Conservation (phyloP, 768 basidiomycete genomes). For the Calocybe cyanea region DNA sequence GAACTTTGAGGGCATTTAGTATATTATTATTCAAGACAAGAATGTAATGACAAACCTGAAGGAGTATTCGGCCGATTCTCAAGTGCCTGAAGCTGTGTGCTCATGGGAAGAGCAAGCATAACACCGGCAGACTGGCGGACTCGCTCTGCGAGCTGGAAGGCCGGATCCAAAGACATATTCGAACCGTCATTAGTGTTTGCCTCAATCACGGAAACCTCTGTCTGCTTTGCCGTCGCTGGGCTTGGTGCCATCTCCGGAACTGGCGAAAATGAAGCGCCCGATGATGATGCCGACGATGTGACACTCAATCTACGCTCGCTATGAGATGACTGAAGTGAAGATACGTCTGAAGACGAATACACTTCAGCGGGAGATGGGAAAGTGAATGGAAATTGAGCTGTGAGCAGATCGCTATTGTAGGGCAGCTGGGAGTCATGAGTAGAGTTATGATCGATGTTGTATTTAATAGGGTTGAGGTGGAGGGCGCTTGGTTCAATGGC, state of each 20-base stretch:
- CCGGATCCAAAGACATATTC: constrained; percentile 24
- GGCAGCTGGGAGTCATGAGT: constrained; percentile 23
- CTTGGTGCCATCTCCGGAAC: constrained; percentile 35
- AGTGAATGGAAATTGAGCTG: constrained; percentile 35
- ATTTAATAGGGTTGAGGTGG: constrained; percentile 40
- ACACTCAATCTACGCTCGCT: constrained; percentile 44
- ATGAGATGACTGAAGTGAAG: constrained; percentile 22
- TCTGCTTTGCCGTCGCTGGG: constrained; percentile 22
- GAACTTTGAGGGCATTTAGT: constrained; percentile 9
- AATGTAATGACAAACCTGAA: constrained; percentile 18
- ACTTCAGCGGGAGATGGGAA: constrained; percentile 27
- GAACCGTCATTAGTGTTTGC: constrained; percentile 14
- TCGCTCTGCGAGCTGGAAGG: constrained; percentile 42
- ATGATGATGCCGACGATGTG: constrained; percentile 52
- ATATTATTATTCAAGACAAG: background rate
- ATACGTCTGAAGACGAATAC: constrained; percentile 26
- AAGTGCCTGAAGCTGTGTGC: constrained; percentile 28
- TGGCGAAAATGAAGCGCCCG: constrained; percentile 52
- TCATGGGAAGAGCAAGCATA: constrained; percentile 45
- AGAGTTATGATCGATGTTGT: constrained; percentile 22
- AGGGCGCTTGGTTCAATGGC: constrained; percentile 63
- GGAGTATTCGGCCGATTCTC: constrained; percentile 15
- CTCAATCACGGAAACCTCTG: constrained; percentile 19
- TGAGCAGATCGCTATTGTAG: constrained; percentile 20
- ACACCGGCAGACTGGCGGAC: constrained; percentile 57